Base-by-base conservation (phyloP, 2,329 filamentous ascomycete species). In the Fusarium bulbicola region DNA sequence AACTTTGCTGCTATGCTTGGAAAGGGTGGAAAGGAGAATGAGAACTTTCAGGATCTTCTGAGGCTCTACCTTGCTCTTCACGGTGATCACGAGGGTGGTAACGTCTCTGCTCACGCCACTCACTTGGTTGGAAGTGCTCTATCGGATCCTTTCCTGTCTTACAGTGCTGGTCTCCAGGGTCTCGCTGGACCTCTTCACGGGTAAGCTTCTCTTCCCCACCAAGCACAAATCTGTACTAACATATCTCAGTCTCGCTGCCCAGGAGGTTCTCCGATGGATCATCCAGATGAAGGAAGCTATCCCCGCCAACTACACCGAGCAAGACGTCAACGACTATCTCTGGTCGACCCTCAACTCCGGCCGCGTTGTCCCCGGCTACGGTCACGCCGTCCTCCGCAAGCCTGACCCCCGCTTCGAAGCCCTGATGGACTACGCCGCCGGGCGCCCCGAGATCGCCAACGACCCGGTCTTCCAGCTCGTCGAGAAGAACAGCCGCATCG, bases 1-100 rank as follows among this genome's bases (percentile, higher is more conserved):
- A 99, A 99, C 88, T 99, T 98, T 80, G 96, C 96, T 50, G 93
- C 95, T 74, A 95, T 98, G 91, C 90, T 98, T 60, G 95, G 95
- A 80, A 97, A 97, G 86, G 90, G 92, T 57, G 94, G 95, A 75
- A 90, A 92, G 83, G 88, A 97, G 84, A 92, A 98, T 77, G 93
- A 95, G 84, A 93, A 93, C 82, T 97, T 99, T 89, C 95, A 98
- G 82, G 96, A 99, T 79, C 88, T 99, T 26, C 89, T 99, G 72
- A 91, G 96, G 77, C 86, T 99, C 37, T 99, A 99, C 84, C 91
- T 99, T 30, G 95, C 96, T 56, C 92, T 99, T 10, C 96, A 99
- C 84, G 96, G 96, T 72, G 96, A 99, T 84, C 96, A 99, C 85
- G 96, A 99, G 85, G 96, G 96, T 70, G 96, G 96, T 66, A 99